phyloP scores from a whole-genome alignment of 371 early-diverging fungal species.

The Mortierella sp. region DNA sequence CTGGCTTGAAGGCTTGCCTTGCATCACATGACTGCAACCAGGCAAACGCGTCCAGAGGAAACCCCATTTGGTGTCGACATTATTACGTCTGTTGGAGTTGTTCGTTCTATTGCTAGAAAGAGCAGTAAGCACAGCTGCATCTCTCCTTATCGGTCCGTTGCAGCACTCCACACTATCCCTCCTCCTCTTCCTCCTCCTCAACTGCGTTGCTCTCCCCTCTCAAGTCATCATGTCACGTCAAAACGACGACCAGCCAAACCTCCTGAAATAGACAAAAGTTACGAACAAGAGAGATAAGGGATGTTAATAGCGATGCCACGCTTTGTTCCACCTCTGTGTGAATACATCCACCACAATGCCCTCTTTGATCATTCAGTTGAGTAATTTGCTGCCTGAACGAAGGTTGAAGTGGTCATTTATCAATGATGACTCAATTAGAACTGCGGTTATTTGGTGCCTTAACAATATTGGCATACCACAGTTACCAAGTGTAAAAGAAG shows the following conservation, averaged over 20 bases:
- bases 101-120: not conserved
- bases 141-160: not conserved
- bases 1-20: not conserved
- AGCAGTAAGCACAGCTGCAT: not conserved
- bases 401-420: too few species aligned
- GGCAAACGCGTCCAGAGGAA: not conserved
- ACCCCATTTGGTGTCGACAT: too few species aligned
- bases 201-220: not conserved
- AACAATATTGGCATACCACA: too few species aligned
- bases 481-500: too few species aligned
- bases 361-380: too few species aligned
- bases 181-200: not conserved
- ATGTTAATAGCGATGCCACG: too few species aligned
- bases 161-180: not conserved
- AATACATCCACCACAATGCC: too few species aligned
- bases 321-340: too few species aligned
- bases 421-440: too few species aligned
- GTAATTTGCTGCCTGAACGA: too few species aligned
- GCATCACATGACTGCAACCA: not conserved
- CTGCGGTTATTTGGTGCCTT: too few species aligned
- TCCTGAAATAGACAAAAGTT: not conserved
- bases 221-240: not conserved
- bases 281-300: slow-evolving; percentile 1
- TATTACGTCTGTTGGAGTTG: not conserved
- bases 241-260: not conserved